Evolutionary conservation across 495 filamentous ascomycete species (phyloP).

Genomic region (Pseudomonodictys pantanalensis): DNA sequence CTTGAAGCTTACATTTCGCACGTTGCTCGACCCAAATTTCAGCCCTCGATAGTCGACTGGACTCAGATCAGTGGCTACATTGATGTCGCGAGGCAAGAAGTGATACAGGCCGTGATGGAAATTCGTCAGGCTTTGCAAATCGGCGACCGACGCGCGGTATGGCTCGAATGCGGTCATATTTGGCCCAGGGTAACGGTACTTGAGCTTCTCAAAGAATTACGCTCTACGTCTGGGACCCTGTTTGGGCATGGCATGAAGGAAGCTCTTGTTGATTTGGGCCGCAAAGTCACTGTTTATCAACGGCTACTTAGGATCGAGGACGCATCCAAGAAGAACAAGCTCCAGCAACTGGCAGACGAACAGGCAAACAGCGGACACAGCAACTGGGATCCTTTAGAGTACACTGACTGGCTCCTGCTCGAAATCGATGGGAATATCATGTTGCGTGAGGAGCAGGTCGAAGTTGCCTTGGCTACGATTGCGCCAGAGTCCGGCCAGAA

Average conservation of each 20-base stretch:
- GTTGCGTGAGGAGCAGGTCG: constrained; percentile 51
- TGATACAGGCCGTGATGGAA: constrained; percentile 9
- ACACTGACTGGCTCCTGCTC: constrained; percentile 56
- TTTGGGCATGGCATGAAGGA: constrained; percentile 49
- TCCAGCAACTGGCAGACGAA: constrained; percentile 26
- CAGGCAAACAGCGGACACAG: constrained; percentile 44
- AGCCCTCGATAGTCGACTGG: neutral
- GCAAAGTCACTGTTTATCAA: constrained; percentile 48
- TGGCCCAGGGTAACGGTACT: constrained; percentile 54
- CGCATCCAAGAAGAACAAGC: constrained; percentile 26
- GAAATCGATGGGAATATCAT: constrained; percentile 57
- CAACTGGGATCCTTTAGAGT: constrained; percentile 50
- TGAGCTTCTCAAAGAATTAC: constrained; percentile 52
- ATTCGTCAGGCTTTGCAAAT: constrained; percentile 36
- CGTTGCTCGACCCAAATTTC: neutral
- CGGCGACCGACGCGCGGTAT: constrained; percentile 41
- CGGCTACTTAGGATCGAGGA: constrained; percentile 43
- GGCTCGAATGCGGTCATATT: constrained; percentile 50
- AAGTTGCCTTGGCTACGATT: constrained; percentile 54
- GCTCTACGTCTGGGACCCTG: constrained; percentile 36
- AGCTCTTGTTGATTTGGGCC: constrained; percentile 45
- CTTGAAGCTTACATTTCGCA: constrained; percentile 11
- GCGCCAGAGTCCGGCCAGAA: constrained; percentile 47
- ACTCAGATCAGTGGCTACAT: neutral
- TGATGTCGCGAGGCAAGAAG: neutral